phyloP scores from a whole-genome alignment of 371 early-diverging fungal genomes.

The Synchytrium microbalum region DNA sequence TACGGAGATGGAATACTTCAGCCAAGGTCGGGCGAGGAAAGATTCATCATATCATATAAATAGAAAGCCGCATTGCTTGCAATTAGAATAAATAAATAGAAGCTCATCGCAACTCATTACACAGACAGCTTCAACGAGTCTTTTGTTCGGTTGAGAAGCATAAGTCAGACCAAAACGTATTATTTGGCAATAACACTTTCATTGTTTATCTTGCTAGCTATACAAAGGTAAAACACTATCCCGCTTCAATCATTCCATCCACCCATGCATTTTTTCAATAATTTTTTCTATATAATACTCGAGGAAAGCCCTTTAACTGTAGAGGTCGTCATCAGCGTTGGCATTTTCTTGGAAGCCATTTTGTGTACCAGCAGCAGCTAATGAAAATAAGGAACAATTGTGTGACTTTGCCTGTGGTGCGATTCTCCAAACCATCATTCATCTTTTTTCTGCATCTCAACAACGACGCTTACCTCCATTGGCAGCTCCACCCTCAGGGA shows the following conservation, averaged over 20 bases:
- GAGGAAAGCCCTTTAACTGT: constrained; percentile 43
- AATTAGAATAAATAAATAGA: no score
- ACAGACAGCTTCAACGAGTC: no score
- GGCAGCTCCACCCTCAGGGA: constrained; percentile 72
- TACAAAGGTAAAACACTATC: no score
- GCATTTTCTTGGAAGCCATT: constrained; percentile 41
- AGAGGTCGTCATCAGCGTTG: constrained; percentile 57
- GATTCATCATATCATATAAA: not conserved
- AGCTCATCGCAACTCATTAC: no score
- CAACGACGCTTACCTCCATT: constrained; percentile 26
- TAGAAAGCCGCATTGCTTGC: no score
- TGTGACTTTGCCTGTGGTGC: not conserved
- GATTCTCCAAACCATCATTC: constrained; percentile 7
- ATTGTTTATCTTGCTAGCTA: no score
- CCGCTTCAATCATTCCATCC: no score
- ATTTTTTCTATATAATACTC: no score
- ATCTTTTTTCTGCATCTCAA: not conserved
- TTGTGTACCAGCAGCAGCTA: constrained; percentile 5
- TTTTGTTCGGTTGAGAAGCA: no score
- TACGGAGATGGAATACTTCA: not conserved
- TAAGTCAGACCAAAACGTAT: no score
- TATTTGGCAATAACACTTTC: no score
- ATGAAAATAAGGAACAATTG: constrained; percentile 1
- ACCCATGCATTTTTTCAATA: no score
- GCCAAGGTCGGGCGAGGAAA: not conserved